Evolutionary conservation across 1,139 yeast genomes (phyloP), one percentile per base, ranked within the genome.

Genomic region (Candida tetrigidarum): DNA sequence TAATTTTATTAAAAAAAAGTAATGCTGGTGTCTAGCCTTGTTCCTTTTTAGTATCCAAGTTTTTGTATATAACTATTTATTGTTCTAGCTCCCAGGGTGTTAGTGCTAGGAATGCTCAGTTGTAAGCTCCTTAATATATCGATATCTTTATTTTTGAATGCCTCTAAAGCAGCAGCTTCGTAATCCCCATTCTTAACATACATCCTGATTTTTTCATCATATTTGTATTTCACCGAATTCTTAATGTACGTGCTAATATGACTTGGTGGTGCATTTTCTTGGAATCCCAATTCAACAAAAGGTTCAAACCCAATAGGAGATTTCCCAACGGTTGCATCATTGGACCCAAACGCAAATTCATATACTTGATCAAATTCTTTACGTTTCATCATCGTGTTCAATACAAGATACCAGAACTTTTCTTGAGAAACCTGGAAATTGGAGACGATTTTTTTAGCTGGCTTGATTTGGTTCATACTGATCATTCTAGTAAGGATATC

Each of bases 261-360:
- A n/a, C 61, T 60, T 33, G 56, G 50, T 0, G 78, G 78, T 18
- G 80, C 85, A 1, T 79, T 78, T 27, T 77, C 69, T 23, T 70
- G 70, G 37, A 81, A 53, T 26, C 82, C 76, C 29, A 78, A 74
- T 10, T 76, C 71, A 41, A 76, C 86, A 52, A 90, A 83, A 2
- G 85, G 82, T 50, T 75, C 76, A 52, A 84, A 86, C 0, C 95
- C 95, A 45, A 90, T 86, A 0, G 92, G 90, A 0, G 95, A 78
- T 54, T 79, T 83, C 45, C 75, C 73, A n/a, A 51, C 45, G 1
- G 55, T 50, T 28, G 59, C 58, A 30, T 53, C 50, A 4, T 56
- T 51, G 3, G 63, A 48, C 8, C 75, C 62, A 6, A 67, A 59
- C 23, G 71, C 62, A 53, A 78, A 77, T 46, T 73, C 74, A 49